These are phyloP conservation scores for Dryas alaskensis DNA, from an alignment of 306 rosid species.

Conservation along the genomic window DNA sequence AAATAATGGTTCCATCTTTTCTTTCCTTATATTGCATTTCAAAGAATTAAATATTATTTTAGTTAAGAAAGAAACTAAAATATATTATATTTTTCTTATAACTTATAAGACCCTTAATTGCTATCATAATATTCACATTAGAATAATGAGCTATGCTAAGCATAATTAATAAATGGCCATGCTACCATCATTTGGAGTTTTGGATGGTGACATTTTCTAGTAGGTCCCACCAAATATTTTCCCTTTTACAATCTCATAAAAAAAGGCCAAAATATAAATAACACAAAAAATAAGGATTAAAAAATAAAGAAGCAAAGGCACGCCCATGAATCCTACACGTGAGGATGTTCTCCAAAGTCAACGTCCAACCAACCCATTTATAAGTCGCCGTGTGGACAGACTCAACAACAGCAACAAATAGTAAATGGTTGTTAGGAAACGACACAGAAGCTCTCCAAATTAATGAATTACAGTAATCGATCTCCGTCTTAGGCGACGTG, in stretches of 20 bases:
- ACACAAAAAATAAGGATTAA: background rate
- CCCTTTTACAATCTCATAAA: too few relatives aligned
- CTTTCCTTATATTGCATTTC: background rate
- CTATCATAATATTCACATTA: background rate
- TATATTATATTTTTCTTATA: background rate
- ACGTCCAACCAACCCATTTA: background rate
- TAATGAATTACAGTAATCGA: too few relatives aligned
- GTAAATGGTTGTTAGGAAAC: conserved; percentile 7
- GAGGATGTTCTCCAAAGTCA: conserved; percentile 19
- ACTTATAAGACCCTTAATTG: background rate
- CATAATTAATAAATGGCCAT: background rate
- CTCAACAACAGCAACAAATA: background rate
- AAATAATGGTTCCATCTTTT: too few relatives aligned
- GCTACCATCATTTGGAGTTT: too few relatives aligned
- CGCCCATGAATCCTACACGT: conserved; percentile 17
- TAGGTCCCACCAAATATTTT: too few relatives aligned
- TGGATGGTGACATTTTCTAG: too few relatives aligned
- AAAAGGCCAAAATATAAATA: background rate
- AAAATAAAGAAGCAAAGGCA: background rate
- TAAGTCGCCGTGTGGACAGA: conserved; percentile 22
- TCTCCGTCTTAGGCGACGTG: conserved; percentile 7
- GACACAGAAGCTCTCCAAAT: conserved; percentile 14
- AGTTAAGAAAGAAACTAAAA: background rate
- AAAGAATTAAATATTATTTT: background rate
- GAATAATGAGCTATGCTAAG: background rate